Evolutionary conservation across 345 rosid species (phyloP), one percentile per base, ranked within the genome.

Genomic region (Odontarrhena argentea): DNA sequence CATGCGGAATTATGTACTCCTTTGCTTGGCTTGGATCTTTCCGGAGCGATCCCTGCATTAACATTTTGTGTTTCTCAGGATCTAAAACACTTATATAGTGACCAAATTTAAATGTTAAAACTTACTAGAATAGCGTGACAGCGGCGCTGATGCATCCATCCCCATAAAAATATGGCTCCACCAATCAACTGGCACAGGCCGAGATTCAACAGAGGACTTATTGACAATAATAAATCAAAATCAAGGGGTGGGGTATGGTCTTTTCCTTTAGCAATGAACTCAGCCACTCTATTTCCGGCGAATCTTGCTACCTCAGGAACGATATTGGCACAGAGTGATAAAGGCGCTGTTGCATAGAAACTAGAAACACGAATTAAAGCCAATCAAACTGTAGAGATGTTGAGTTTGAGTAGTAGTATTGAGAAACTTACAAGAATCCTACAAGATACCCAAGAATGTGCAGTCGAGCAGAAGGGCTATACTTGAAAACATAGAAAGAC

Each of bases 111-210:
- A 0, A 0, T 10, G 32, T 38, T 37, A 13, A 11, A 10, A 74
- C 83, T 46, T 82, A 89, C 93, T 61, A 86, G 86, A 69, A 87
- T 83, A 35, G 73, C 66, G 50, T 89, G 96, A 63, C 89, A 86
- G 6, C 67, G 76, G 3, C 37, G 76, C 35, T 89, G 98, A 80
- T 83, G 96, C 55, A 82, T 57, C 91, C 88, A 87, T 38, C 98
- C 96, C 86, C 89, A 85, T 2, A 82, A 50, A 70, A 89, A 83
- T 52, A 89, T 47, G 55, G 62, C 71, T 5, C 77, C 84, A 52
- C 96, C 95, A 66, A 77, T 65, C 89, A 83, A 87, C 36, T 77
- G 84, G n/a, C 9, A 38, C 82, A 68, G 82, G 34, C 95, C 84
- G 61, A 89, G 85, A 71, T 80, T 80, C 63, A 69, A 4, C 18